These are phyloP conservation scores for Emergomyces africanus DNA, from an alignment of 2,329 filamentous ascomycete species.

Conservation along the genomic window DNA sequence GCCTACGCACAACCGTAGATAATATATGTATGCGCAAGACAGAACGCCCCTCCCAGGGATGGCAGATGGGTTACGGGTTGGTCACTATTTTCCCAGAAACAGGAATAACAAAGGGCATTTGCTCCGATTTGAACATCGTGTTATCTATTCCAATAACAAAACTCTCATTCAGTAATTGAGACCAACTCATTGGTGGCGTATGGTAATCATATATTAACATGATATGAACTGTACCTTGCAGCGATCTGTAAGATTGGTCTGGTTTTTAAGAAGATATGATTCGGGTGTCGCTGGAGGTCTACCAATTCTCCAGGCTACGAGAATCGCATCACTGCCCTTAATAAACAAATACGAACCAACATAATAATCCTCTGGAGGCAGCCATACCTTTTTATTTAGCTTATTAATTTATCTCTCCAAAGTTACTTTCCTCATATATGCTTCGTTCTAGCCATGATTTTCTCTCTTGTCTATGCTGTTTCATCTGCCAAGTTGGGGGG, in stretches of 20 bases:
- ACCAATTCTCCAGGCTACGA: too few species aligned
- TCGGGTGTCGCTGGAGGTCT: too few species aligned
- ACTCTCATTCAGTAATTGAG: neutral
- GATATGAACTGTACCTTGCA: neutral
- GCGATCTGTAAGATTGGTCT: neutral
- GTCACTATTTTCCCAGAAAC: neutral
- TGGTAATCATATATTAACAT: neutral
- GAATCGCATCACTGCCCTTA: neutral
- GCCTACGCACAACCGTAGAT: neutral
- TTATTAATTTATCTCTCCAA: neutral
- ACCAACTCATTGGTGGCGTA: neutral
- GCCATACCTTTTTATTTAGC: neutral
- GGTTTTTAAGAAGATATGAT: neutral
- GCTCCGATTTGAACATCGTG: neutral
- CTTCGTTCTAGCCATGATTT: neutral
- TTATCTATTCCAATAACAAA: neutral
- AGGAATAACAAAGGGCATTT: neutral
- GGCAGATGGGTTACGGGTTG: neutral
- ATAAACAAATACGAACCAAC: neutral
- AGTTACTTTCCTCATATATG: neutral
- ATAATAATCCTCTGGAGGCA: neutral
- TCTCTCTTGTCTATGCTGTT: neutral
- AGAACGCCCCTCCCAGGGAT: neutral
- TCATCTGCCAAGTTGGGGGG: too few species aligned
- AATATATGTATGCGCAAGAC: neutral